Evolutionary conservation across 768 basidiomycete species (phyloP), one percentile per base, ranked within the genome.

Genomic region (Termitomyces sp.): DNA sequence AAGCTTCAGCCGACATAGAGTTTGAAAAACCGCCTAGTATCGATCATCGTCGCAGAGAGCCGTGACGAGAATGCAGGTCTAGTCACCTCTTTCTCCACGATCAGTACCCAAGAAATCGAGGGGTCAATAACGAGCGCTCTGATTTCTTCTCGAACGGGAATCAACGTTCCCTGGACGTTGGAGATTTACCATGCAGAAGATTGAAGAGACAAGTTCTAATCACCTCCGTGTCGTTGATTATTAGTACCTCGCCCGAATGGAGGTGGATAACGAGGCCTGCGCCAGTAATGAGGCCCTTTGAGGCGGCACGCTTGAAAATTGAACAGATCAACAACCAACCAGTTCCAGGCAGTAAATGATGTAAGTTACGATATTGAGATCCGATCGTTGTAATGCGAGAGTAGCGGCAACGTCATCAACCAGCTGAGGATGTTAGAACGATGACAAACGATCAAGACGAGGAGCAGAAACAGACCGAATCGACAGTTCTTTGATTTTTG

Each of bases 61-160:
- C 33, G 26, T 30, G 22, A 22, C 24, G 36, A 32, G 14, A 55
- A n/a, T 40, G 34, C 20, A 43, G 27, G 26, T 37, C 4, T 6
- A 61, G 74, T 49, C 33, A 89, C 96, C 74, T 99, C 97, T 75
- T 99, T 99, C 73, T 99, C 97, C 18, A 98, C 79, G 4, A 98
- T 76, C 16, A 98, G 76, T 6, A 98, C 81, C 91, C 93, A 98
- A 1, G 78, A 62, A 13, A 93, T 65, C 40, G 78, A 68, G 10
- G 77, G 72, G n/a, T 77, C 69, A 4, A 88, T 64, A n/a, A 79
- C 75, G 55, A 95, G 82, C 0, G 77, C 75, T 16, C 76, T 70
- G 45, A 98, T 87, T 47, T 87, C 83, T 65, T 93, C 91, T 37
- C 82, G 81, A 1, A 82, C 78, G 3, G 94, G 95, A 55, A 96